Base-by-base conservation (phyloP, 2,329 filamentous ascomycete species). In the Cladosporium austrohemisphaericum region DNA sequence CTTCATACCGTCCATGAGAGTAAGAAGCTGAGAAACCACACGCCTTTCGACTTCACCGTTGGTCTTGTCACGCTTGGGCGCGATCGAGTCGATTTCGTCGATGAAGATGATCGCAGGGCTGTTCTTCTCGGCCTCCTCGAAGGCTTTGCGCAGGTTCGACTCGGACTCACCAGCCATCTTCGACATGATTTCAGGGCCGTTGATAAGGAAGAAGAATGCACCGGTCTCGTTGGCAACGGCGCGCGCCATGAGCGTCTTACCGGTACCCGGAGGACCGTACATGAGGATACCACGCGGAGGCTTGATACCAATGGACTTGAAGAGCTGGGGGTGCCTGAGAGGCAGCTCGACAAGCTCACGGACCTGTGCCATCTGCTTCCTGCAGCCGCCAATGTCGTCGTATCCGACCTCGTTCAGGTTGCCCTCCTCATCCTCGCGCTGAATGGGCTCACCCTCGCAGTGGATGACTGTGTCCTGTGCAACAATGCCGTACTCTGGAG, bases 221-320 rank as follows among this genome's bases (percentile, higher is more conserved):
- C 93, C 93, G 26, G 93, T 97, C 79, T 97, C 93, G 75, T 97
- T 97, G 73, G 93, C 93, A 50, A 98, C 93, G 56, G 93, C 93
- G 72, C 93, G 88, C 66, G 93, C 93, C 93, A 97, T 97, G 61
- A 98, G 77, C 29, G 93, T 98, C 81, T 98, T 98, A 85, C 93
- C 93, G 57, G 93, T 97, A 87, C 93, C 93, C 9, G 93, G 93
- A 65, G 93, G 93, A 57, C 93, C 93, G 70, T 72, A 78, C 74
- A 98, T 89, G 67, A 98, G 81, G 66, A 97, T 95, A 83, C 93
- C 93, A 66, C 93, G 90, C 37, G 93, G 93, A 49, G 93, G 93
- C 82, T 98, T 98, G 77, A 98, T 96, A 83, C 93, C 93, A 67
- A 98, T 97, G 32, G 92, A 97, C 80, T 97, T 98, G 86, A 98